A percentile compares a stretch with the other conserved stretches of the same genome.
Conservation (phyloP, 2,329 filamentous ascomycete species). For the Fusarium praegraminearum region DNA sequence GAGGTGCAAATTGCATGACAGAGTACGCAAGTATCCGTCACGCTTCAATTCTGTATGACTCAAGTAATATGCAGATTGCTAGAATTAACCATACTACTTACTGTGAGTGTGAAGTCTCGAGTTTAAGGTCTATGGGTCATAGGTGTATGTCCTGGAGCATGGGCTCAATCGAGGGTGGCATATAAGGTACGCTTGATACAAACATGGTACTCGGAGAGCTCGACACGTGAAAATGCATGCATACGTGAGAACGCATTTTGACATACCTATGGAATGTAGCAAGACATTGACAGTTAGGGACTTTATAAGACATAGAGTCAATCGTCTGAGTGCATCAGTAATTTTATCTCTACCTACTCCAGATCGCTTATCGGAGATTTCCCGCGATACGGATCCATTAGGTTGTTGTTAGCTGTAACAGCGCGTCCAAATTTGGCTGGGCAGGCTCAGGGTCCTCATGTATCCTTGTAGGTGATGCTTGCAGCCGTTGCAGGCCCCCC, state of each 20-base stretch:
- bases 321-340: neutral
- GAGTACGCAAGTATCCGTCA: neutral
- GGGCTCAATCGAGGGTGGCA: neutral
- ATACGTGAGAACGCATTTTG: neutral
- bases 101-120: conserved; percentile 9
- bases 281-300: neutral
- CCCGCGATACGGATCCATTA: conserved; percentile 23
- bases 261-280: neutral
- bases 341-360: conserved; percentile 3
- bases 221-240: neutral
- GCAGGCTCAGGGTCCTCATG: conserved; percentile 24
- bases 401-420: conserved; percentile 15
- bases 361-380: conserved; percentile 48
- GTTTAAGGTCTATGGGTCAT: neutral
- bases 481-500: conserved; percentile 1
- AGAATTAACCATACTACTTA: conserved; percentile 8
- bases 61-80: neutral
- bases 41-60: conserved; percentile 1
- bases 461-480: conserved; percentile 26
- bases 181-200: neutral
- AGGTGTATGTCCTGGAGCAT: neutral
- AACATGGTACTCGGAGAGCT: neutral
- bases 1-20: neutral
- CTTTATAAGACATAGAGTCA: neutral
- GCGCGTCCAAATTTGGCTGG: conserved; percentile 18